Evolutionary conservation across 768 basidiomycete species (phyloP), one percentile per base, ranked within the genome.

Genomic region (Roridomyces roridus): DNA sequence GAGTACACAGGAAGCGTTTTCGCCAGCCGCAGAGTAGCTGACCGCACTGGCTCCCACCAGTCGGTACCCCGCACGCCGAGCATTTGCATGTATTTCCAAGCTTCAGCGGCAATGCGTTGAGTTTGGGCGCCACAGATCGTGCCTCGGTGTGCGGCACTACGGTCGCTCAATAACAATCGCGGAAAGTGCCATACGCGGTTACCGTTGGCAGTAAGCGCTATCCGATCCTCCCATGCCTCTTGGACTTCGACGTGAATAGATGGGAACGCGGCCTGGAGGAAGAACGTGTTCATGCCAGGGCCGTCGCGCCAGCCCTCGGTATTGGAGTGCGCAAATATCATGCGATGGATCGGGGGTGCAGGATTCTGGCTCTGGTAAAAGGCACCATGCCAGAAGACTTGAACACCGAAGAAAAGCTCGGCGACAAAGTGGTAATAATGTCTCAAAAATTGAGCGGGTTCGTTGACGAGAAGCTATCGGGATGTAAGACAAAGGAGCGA

Each of bases 11-110:
- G 65, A 1, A 63, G 64, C 1, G 78, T 79, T 6, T 89, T 86
- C 2, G 87, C 85, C 61, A 88, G 92, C 49, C 82, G 76, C 72
- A 89, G 82, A 31, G 93, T 80, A 5, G 80, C 81, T 39, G 80
- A 70, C 29, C 88, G 76, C 21, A 94, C 67, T 23, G 87, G 83
- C 64, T 86, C 85, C 91, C 92, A 94, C 90, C 89, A 94, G 36
- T 78, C 80, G 29, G 79, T 81, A 10, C 75, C 79, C 6, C 69
- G 62, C n/a, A 68, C 51, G 0, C 79, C 78, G 36, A 71, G 60
- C 17, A 79, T 64, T 56, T 70, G 67, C 77, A 87, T 83, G 54
- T 75, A 70, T 46, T 87, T 78, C 73, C 80, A 78, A 9, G 91
- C 86, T 67, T 86, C 85, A 2, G 87, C 81, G 0, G 90, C 91